These are phyloP conservation scores for Linum trigynum DNA, from an alignment of 345 rosid genomes.

Conservation along the genomic window DNA sequence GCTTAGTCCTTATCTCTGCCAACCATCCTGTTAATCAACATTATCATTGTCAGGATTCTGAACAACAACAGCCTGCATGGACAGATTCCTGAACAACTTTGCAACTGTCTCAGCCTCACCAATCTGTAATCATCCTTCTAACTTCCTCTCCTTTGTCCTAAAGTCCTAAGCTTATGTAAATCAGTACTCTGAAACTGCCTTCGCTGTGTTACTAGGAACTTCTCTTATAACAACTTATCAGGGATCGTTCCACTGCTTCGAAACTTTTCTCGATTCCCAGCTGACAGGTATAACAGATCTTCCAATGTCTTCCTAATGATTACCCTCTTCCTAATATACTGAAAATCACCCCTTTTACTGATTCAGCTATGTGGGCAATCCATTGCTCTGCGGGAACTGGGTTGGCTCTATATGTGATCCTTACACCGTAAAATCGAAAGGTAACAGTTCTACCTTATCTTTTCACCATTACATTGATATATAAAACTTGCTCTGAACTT, in stretches of 20 bases:
- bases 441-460: conserved; percentile 18
- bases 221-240: conserved; percentile 78
- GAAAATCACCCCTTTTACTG: not conserved
- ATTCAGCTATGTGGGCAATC: conserved; percentile 67
- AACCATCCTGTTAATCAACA: not conserved
- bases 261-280: conserved; percentile 60
- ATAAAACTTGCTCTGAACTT: no score
- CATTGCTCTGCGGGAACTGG: conserved; percentile 78
- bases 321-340: not conserved
- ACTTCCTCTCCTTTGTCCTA: not conserved
- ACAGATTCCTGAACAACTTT: conserved; percentile 68
- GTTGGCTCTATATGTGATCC: conserved; percentile 65
- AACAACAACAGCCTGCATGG: conserved; percentile 72
- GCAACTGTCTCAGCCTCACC: conserved; percentile 66
- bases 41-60: conserved; percentile 44
- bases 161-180: not conserved
- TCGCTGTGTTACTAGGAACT: conserved; percentile 37
- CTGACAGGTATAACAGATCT: conserved; percentile 39
- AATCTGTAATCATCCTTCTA: conserved; percentile 37
- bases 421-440: conserved; percentile 37
- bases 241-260: conserved; percentile 52
- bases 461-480: no score
- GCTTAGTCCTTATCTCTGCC: not conserved
- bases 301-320: not conserved
- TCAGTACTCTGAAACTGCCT: not conserved